phyloP scores from a whole-genome alignment of 106 monocot species.

The Apostasia shenzhenica region DNA sequence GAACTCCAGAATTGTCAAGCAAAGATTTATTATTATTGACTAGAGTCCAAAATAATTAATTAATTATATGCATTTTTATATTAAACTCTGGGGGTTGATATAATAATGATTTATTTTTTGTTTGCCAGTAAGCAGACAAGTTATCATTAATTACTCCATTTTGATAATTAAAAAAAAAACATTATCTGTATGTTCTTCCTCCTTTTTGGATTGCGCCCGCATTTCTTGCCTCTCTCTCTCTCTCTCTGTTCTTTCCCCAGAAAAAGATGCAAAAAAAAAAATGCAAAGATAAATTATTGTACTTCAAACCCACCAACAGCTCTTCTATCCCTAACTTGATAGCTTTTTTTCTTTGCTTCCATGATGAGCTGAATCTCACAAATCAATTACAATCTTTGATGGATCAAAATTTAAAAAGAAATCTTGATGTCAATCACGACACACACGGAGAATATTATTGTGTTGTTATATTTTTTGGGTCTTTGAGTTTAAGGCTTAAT shows the following conservation, averaged over 20 bases:
- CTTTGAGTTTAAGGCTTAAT: background rate
- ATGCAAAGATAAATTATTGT: background rate
- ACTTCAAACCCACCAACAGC: background rate
- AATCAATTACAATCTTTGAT: background rate
- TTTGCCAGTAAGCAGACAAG: too few species aligned
- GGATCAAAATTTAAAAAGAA: background rate
- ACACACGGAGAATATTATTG: background rate
- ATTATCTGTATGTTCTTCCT: background rate
- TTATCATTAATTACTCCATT: background rate
- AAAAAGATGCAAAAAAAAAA: conserved; percentile 1
- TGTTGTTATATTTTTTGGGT: background rate
- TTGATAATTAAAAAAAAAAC: background rate
- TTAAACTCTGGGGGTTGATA: too few species aligned
- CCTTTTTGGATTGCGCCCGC: background rate
- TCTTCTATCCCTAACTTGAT: background rate
- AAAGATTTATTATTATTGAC: too few species aligned
- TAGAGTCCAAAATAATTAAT: too few species aligned
- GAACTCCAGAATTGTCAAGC: too few species aligned
- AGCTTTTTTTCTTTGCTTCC: background rate
- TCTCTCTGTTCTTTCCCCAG: background rate
- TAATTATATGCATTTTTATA: too few species aligned
- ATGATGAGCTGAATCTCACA: background rate
- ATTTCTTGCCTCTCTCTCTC: background rate
- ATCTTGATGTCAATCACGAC: background rate
- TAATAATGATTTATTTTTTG: too few species aligned